Percentiles rank a stretch among this genome's conserved stretches.
These are phyloP conservation scores for Alopecurus myosuroides DNA, from an alignment of 176 grass and related monocot species.

Conservation along the genomic window DNA sequence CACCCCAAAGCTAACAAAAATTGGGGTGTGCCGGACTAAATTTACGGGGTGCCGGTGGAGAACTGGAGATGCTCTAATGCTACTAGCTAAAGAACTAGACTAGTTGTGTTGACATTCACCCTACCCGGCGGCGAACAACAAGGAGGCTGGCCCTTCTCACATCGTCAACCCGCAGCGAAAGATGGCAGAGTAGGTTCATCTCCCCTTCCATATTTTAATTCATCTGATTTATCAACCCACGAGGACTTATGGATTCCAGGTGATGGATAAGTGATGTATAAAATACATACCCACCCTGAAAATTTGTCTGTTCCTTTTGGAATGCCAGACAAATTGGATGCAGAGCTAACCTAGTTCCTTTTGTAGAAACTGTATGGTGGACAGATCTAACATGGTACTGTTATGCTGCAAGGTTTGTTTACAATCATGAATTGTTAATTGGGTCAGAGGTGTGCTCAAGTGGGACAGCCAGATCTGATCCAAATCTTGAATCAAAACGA, in stretches of 20 bases:
- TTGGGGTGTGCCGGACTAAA: too few relatives aligned
- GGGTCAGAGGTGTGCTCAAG: not conserved
- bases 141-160: too few relatives aligned
- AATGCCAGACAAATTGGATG: conserved; percentile 13
- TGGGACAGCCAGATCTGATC: conserved; percentile 16
- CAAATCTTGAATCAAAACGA: not conserved
- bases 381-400: conserved; percentile 10
- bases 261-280: not conserved
- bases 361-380: not conserved
- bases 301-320: conserved; percentile 15
- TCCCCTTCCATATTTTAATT: not conserved
- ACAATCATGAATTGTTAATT: not conserved
- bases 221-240: not conserved
- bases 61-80: too few relatives aligned
- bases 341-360: conserved; percentile 2
- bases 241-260: conserved; percentile 7
- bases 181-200: conserved; percentile 15
- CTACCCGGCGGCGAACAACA: too few relatives aligned
- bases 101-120: not conserved
- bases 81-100: not conserved
- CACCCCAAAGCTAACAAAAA: too few relatives aligned
- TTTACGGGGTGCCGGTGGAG: too few relatives aligned
- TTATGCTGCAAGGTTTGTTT: conserved; percentile 15
- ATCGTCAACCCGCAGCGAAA: too few relatives aligned
- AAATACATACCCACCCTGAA: conserved; percentile 7